A percentile compares a stretch with the other conserved stretches of the same genome.
Evolutionary conservation across 257 asterid genomes (phyloP).

Genomic region (Cynanchum wilfordii): DNA sequence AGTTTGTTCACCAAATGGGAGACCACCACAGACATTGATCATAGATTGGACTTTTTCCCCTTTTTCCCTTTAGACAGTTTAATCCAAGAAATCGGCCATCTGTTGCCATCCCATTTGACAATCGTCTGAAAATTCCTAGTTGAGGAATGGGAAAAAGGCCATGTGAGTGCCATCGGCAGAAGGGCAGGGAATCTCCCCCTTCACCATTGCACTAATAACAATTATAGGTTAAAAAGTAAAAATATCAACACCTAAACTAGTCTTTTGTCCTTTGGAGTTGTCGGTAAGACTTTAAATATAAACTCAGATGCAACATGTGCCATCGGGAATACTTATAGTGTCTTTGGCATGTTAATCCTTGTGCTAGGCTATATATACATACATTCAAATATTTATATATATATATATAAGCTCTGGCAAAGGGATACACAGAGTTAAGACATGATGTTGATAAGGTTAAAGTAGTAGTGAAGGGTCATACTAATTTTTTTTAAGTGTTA

Average conservation of each 20-base stretch:
- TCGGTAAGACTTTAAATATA: slow-evolving; percentile 13
- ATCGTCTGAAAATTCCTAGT: slow-evolving; percentile 8
- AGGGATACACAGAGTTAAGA: no score
- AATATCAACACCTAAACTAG: slow-evolving; percentile 6
- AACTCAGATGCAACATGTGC: slow-evolving; percentile 7
- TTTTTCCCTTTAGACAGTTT: neutral
- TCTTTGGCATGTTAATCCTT: slow-evolving; percentile 3
- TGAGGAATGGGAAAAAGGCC: slow-evolving; percentile 10
- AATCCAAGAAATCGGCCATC: slow-evolving; percentile 19
- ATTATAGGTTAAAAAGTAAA: neutral
- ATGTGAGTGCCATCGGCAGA: slow-evolving; percentile 8
- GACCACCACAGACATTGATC: slow-evolving; percentile 24
- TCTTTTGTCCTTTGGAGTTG: slow-evolving; percentile 9
- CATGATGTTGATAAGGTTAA: no score
- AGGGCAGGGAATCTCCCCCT: slow-evolving; percentile 13
- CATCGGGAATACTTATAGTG: neutral
- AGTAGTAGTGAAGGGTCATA: no score
- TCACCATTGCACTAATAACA: neutral
- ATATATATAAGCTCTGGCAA: no score
- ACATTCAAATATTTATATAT: no score
- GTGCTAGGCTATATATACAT: neutral
- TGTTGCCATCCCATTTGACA: slow-evolving; percentile 21
- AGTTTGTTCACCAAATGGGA: slow-evolving; percentile 23
- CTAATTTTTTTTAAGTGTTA: no score
- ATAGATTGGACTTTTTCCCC: slow-evolving; percentile 10